Evolutionary conservation across 2,329 filamentous ascomycete genomes (phyloP).

Genomic region (Pseudogymnoascus sp.): DNA sequence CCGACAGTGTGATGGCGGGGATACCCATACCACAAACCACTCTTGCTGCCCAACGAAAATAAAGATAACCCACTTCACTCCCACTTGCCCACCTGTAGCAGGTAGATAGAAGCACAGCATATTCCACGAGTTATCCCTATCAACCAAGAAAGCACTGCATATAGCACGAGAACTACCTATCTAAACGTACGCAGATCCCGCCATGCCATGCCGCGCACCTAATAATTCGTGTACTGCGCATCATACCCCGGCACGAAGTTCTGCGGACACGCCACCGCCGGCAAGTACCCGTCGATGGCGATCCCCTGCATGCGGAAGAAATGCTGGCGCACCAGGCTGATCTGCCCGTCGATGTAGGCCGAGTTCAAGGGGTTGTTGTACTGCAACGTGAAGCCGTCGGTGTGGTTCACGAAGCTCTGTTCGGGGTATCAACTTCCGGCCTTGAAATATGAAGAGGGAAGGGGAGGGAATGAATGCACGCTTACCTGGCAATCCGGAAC

Average conservation of each 20-base stretch:
- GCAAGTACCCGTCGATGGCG: slow-evolving; percentile 29
- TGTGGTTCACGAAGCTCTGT: slow-evolving; percentile 37
- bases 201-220: background rate
- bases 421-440: no score
- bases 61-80: background rate
- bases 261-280: slow-evolving; percentile 33
- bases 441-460: no score
- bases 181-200: background rate
- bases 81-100: background rate
- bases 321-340: slow-evolving; percentile 37
- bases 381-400: slow-evolving; percentile 38
- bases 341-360: slow-evolving; percentile 30
- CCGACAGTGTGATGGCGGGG: background rate
- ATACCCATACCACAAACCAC: background rate
- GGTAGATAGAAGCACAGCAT: background rate
- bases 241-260: slow-evolving; percentile 22
- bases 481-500: slow-evolving; percentile 37
- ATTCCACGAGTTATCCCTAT: background rate
- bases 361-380: slow-evolving; percentile 38
- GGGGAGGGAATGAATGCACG: background rate
- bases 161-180: background rate
- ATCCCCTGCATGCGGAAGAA: slow-evolving; percentile 35
- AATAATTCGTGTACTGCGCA: slow-evolving; percentile 15
- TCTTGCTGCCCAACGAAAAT: slow-evolving; percentile 5
- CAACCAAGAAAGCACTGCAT: background rate